Conservation (phyloP, 1,284 basidiomycete species). For the Pulchroboletus neoregius region DNA sequence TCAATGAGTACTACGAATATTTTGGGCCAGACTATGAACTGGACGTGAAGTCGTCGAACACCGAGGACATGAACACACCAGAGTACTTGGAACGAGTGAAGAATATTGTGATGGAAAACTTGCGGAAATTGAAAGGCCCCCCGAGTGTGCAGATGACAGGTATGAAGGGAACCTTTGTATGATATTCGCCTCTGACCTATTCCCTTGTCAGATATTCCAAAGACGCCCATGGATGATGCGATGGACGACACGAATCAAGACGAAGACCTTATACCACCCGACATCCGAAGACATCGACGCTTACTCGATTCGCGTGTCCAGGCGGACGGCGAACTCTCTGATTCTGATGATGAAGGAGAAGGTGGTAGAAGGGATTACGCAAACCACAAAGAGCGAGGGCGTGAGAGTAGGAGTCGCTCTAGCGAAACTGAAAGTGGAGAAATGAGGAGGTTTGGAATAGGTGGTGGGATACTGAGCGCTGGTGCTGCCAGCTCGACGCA, state of each 20-base stretch:
- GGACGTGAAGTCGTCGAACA: conserved; percentile 95
- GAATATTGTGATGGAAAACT: conserved; percentile 87
- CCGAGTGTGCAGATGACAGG: conserved; percentile 89
- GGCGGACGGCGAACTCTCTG: conserved; percentile 76
- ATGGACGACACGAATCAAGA: conserved; percentile 77
- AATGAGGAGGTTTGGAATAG: conserved; percentile 61
- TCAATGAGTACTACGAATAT: conserved; percentile 99
- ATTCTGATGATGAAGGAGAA: conserved; percentile 85
- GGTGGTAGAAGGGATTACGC: conserved; percentile 69
- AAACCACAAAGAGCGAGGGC: conserved; percentile 51
- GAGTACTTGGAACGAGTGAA: conserved; percentile 94
- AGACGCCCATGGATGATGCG: conserved; percentile 70
- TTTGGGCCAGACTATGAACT: conserved; percentile 97
- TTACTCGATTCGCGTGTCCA: conserved; percentile 71
- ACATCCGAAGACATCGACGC: conserved; percentile 70
- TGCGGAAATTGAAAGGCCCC: conserved; percentile 80
- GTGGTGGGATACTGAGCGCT: conserved; percentile 64
- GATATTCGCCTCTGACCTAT: not conserved
- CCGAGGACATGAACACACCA: conserved; percentile 92
- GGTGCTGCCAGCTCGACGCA: conserved; percentile 52
- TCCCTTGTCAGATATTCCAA: conserved; percentile 60
- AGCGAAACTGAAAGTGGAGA: conserved; percentile 38
- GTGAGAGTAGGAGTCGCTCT: conserved; percentile 36
- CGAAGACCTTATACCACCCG: conserved; percentile 75
- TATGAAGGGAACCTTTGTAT: conserved; percentile 33